Percentiles rank a stretch among this genome's conserved stretches.
These are phyloP conservation scores for Entomortierella beljakovae DNA, from an alignment of 192 early-diverging fungal genomes.

Conservation along the genomic window DNA sequence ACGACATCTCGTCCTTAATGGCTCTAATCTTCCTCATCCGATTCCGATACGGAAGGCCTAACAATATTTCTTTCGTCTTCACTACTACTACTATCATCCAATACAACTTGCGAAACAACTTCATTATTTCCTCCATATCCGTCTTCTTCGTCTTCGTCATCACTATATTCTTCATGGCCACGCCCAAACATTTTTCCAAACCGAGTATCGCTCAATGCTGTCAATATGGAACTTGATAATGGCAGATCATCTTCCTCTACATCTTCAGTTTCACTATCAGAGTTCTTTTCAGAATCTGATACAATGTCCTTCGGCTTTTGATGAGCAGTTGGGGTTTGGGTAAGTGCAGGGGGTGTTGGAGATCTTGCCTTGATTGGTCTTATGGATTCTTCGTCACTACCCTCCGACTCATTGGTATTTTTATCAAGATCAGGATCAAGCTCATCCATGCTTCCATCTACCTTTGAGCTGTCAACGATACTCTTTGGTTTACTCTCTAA, in stretches of 20 bases:
- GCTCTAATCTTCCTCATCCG: neutral
- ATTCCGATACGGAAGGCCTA: neutral
- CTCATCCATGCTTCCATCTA: neutral
- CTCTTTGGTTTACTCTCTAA: too few species aligned
- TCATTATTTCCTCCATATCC: neutral
- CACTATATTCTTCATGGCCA: neutral
- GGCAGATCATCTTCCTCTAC: neutral
- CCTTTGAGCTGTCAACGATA: too few species aligned
- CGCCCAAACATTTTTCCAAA: conserved; percentile 7
- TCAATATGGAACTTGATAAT: neutral
- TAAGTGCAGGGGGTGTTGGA: neutral
- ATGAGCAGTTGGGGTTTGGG: neutral
- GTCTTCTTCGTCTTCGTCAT: conserved; percentile 7
- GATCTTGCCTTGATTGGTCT: too few species aligned
- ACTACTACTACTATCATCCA: conserved; percentile 21
- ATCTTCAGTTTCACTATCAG: neutral
- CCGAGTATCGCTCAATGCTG: neutral
- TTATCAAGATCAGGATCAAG: neutral
- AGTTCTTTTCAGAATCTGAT: conserved; percentile 10
- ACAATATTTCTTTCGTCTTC: neutral
- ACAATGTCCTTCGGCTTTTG: neutral
- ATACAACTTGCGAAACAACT: conserved; percentile 14
- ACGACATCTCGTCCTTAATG: too few species aligned
- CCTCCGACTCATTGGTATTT: neutral
- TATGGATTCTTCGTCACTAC: too few species aligned